phyloP scores from a whole-genome alignment of 2,329 filamentous ascomycete genomes.

The Paradendryphiella salina region DNA sequence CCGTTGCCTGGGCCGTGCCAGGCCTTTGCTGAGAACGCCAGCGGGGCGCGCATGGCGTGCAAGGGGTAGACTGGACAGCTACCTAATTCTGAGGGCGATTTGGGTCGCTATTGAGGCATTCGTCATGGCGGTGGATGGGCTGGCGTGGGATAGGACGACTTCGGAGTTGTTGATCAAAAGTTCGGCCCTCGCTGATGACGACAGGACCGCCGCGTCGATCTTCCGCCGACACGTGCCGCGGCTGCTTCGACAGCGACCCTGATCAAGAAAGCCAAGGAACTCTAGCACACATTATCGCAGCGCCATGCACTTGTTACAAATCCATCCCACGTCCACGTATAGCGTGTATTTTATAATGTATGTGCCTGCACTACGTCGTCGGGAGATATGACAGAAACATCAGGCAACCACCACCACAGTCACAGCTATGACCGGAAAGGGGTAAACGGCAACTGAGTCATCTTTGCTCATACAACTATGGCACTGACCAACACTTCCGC shows the following conservation, averaged over 20 bases:
- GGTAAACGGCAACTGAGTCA: conserved; percentile 2
- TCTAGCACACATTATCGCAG: neutral
- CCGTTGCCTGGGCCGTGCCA: conserved; percentile 43
- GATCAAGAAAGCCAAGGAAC: neutral
- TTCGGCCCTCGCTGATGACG: conserved; percentile 37
- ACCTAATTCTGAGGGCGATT: conserved; percentile 24
- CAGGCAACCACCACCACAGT: neutral
- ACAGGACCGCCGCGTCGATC: conserved; percentile 23
- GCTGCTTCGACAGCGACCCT: conserved; percentile 4
- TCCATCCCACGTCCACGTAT: neutral
- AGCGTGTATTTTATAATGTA: neutral
- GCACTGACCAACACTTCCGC: conserved; percentile 37
- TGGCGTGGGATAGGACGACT: conserved; percentile 18
- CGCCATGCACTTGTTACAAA: neutral
- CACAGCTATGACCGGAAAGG: neutral
- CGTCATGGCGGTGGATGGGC: conserved; percentile 30
- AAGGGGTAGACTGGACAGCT: conserved; percentile 27
- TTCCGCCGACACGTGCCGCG: conserved; percentile 30
- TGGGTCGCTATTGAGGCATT: conserved; percentile 21
- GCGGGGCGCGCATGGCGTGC: conserved; percentile 43
- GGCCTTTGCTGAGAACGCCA: conserved; percentile 38
- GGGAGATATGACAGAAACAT: neutral
- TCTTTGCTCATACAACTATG: conserved; percentile 2
- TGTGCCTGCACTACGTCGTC: conserved; percentile 3
- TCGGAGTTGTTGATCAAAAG: conserved; percentile 28